Conservation (phyloP, 106 monocot genomes). For the Iris macrosiphon region DNA sequence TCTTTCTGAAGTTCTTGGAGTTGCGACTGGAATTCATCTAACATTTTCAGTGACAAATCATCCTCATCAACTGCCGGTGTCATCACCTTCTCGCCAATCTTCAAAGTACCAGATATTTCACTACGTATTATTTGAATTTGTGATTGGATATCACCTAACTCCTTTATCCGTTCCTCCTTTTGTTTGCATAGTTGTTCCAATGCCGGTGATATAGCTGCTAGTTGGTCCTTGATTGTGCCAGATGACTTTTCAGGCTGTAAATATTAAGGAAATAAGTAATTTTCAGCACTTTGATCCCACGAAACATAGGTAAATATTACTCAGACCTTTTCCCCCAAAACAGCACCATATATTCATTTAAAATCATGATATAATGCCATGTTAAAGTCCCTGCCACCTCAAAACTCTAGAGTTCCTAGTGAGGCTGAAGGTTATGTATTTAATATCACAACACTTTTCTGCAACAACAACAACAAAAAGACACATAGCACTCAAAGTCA, state of each 20-base stretch:
- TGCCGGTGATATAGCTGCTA: conserved; percentile 74
- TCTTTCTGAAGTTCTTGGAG: conserved; percentile 92
- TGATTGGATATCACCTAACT: conserved; percentile 68
- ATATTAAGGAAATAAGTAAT: too few species aligned
- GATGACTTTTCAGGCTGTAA: conserved; percentile 76
- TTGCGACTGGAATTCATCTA: conserved; percentile 72
- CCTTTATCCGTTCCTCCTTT: conserved; percentile 65
- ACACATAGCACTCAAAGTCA: too few species aligned
- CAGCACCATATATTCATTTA: too few species aligned
- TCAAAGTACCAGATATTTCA: conserved; percentile 66
- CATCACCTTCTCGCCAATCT: conserved; percentile 33
- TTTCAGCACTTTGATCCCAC: too few species aligned
- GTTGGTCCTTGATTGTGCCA: conserved; percentile 87
- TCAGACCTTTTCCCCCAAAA: too few species aligned
- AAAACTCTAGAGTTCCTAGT: too few species aligned
- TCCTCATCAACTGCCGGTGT: conserved; percentile 56
- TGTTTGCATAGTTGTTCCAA: conserved; percentile 66
- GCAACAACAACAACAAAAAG: too few species aligned
- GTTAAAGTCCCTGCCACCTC: too few species aligned
- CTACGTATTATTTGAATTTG: conserved; percentile 71
- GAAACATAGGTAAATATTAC: too few species aligned
- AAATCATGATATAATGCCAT: too few species aligned
- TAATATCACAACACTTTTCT: too few species aligned
- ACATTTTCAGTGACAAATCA: conserved; percentile 76
- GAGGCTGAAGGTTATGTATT: too few species aligned